These are phyloP conservation scores for Pinus tabuliformis DNA, from an alignment of 75 land plant species.

Conservation along the genomic window DNA sequence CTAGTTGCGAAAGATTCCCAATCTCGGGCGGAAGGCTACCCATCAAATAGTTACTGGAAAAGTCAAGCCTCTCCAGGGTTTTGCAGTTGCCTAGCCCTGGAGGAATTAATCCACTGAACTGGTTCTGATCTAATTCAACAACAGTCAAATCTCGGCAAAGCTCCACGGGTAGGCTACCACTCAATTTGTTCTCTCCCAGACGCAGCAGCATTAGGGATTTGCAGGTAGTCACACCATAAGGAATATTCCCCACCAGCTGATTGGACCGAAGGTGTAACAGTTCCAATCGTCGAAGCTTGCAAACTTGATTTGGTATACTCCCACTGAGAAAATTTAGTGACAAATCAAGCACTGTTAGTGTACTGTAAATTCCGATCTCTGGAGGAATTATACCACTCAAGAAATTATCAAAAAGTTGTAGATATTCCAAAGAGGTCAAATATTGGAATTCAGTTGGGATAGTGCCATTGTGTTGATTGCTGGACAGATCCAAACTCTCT, in stretches of 20 bases:
- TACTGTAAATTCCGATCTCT: conserved; percentile 43
- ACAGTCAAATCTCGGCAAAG: conserved; percentile 61
- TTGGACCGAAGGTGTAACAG: conserved; percentile 51
- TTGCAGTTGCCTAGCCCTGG: conserved; percentile 48
- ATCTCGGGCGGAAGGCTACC: conserved; percentile 50
- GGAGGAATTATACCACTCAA: conserved; percentile 60
- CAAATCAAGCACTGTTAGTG: conserved; percentile 60
- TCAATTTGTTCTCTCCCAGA: conserved; percentile 54
- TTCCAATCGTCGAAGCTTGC: conserved; percentile 38
- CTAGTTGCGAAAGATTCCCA: conserved; percentile 56
- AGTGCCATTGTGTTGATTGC: conserved; percentile 55
- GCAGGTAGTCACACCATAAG: conserved; percentile 42
- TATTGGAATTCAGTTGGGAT: conserved; percentile 60
- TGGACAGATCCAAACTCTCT: conserved; percentile 62
- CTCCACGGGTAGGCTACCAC: conserved; percentile 65
- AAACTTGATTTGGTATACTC: conserved; percentile 49
- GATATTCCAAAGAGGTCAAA: conserved; percentile 28
- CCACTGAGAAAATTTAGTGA: conserved; percentile 65
- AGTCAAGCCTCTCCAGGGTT: conserved; percentile 49
- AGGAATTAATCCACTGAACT: conserved; percentile 68
- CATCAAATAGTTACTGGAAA: conserved; percentile 50
- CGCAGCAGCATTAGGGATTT: conserved; percentile 61
- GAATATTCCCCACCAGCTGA: conserved; percentile 58
- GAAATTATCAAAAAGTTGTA: conserved; percentile 60
- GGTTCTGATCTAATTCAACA: conserved; percentile 58